These are phyloP conservation scores for Aspergillus proliferans DNA, from an alignment of 2,329 filamentous ascomycete genomes.

Conservation along the genomic window DNA sequence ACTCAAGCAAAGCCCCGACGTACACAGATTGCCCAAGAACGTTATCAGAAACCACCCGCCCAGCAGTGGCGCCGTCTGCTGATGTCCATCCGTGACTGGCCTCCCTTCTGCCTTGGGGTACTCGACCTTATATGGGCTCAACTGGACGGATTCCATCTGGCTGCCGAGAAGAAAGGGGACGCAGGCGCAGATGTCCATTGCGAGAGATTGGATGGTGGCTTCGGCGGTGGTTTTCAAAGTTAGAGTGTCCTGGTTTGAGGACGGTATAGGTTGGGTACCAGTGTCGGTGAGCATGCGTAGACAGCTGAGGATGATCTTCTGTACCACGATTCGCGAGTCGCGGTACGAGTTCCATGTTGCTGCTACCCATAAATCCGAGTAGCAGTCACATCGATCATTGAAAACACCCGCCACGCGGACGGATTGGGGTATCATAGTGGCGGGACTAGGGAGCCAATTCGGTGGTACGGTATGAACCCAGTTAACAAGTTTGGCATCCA, in stretches of 20 bases:
- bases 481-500: conserved; percentile 16
- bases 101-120: conserved; percentile 18
- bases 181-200: conserved; percentile 21
- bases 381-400: conserved; percentile 23
- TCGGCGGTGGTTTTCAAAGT: background rate
- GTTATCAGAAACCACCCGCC: conserved; percentile 20
- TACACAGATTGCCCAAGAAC: conserved; percentile 15
- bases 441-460: conserved; percentile 18
- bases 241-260: background rate
- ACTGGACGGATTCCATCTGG: conserved; percentile 16
- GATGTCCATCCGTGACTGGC: conserved; percentile 12
- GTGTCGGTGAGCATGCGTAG: conserved; percentile 11
- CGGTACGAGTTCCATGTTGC: conserved; percentile 25
- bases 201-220: conserved; percentile 11
- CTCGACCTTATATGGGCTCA: conserved; percentile 15
- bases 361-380: conserved; percentile 23
- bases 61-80: conserved; percentile 19
- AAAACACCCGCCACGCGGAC: conserved; percentile 22
- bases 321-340: conserved; percentile 21
- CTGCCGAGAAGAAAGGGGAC: conserved; percentile 23
- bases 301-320: conserved; percentile 22
- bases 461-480: conserved; percentile 20
- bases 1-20: conserved; percentile 11
- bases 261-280: conserved; percentile 1
- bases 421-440: conserved; percentile 18